phyloP scores from a whole-genome alignment of 768 basidiomycete genomes.

The Termitomyces titanicus region DNA sequence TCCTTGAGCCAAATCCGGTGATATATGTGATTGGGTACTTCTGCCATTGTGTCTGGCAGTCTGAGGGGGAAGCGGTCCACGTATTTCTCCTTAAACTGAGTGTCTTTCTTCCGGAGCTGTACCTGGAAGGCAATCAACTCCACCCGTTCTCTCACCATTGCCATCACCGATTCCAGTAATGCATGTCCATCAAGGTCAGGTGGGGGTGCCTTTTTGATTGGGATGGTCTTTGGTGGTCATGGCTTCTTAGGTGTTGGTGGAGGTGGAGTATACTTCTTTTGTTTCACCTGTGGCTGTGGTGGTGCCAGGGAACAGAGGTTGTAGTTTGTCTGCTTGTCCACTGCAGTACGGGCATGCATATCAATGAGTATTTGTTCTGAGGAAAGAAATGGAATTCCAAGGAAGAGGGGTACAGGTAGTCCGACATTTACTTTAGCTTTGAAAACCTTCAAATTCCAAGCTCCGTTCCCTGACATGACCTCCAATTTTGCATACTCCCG shows the following conservation, averaged over 20 bases:
- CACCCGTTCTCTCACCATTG: not conserved
- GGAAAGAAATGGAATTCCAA: constrained; percentile 23
- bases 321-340: not conserved
- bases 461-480: constrained; percentile 11
- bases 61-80: not conserved
- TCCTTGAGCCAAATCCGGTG: not conserved
- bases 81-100: not conserved
- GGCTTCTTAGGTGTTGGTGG: not conserved
- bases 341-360: not conserved
- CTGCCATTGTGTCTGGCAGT: not conserved
- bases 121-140: not conserved
- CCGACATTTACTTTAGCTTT: constrained; percentile 16
- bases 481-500: constrained; percentile 11
- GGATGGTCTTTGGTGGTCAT: not conserved
- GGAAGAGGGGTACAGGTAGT: constrained; percentile 19
- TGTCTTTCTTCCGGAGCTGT: not conserved
- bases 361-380: constrained; percentile 24
- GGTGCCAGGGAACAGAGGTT: not conserved
- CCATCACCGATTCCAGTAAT: not conserved
- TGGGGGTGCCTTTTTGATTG: not conserved
- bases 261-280: not conserved
- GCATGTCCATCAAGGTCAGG: not conserved
- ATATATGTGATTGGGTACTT: not conserved
- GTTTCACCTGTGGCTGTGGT: too few species aligned
- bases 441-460: constrained; percentile 17